These are phyloP conservation scores for Rossbeevera mucosa DNA, from an alignment of 768 basidiomycete species.

Conservation along the genomic window DNA sequence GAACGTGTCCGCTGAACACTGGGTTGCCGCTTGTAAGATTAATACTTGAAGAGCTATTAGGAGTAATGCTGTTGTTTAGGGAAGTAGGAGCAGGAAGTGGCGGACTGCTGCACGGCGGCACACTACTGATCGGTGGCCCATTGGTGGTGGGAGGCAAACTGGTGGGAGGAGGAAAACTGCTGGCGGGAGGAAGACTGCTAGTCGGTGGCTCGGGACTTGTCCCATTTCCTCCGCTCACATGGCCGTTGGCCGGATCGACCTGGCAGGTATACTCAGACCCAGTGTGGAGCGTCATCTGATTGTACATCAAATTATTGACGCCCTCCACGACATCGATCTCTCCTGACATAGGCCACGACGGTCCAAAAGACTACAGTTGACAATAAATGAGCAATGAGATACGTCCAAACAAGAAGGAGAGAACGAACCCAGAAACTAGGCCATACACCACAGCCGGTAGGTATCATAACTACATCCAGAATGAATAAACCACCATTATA, in stretches of 20 bases:
- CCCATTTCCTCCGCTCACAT: neutral
- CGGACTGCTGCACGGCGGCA: neutral
- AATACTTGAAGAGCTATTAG: neutral
- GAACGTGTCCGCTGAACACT: constrained; percentile 20
- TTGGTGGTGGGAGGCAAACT: neutral
- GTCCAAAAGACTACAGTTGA: constrained; percentile 38
- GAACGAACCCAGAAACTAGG: constrained; percentile 52
- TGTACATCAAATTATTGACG: constrained; percentile 51
- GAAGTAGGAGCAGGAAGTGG: neutral
- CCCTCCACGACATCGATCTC: constrained; percentile 78
- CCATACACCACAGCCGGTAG: constrained; percentile 60
- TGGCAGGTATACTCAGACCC: constrained; percentile 34
- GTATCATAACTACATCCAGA: constrained; percentile 64
- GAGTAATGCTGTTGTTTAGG: neutral
- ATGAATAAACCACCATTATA: constrained; percentile 68
- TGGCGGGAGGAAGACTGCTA: neutral
- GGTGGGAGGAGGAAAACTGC: neutral
- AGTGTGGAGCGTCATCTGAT: constrained; percentile 67
- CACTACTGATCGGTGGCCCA: neutral
- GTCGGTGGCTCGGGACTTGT: neutral
- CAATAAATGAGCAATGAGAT: neutral
- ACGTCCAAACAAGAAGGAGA: neutral
- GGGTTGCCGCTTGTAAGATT: neutral
- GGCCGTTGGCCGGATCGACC: constrained; percentile 8
- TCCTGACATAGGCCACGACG: constrained; percentile 53